A percentile compares a stretch with the other conserved stretches of the same genome.
phyloP scores from a whole-genome alignment of 176 grass and related monocot species.

The Musa schizocarpa region DNA sequence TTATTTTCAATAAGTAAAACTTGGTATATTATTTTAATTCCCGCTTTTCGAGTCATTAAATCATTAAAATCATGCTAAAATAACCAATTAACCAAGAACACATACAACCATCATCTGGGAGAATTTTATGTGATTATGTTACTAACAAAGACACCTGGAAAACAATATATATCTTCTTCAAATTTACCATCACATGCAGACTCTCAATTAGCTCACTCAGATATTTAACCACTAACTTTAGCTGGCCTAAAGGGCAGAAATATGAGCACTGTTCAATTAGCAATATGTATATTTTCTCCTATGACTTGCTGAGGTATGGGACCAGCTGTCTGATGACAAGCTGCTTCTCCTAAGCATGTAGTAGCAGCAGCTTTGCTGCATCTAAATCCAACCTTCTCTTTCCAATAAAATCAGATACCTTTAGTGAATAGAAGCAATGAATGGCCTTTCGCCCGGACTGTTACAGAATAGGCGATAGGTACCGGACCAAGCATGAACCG shows the following conservation, averaged over 20 bases:
- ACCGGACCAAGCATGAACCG: no score
- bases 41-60: no score
- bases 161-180: not conserved
- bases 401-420: not conserved
- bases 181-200: not conserved
- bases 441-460: no score
- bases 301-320: not conserved
- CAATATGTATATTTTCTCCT: not conserved
- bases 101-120: not conserved
- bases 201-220: not conserved
- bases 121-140: not conserved
- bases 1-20: no score
- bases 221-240: not conserved
- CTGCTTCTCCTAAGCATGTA: not conserved
- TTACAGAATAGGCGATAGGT: no score
- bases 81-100: not conserved
- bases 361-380: not conserved
- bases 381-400: not conserved
- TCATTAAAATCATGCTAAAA: not conserved
- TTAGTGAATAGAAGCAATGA: not conserved
- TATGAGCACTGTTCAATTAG: no score
- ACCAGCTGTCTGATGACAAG: not conserved
- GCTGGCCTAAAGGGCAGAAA: no score
- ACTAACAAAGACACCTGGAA: not conserved
- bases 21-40: no score